A percentile compares a stretch with the other conserved stretches of the same genome.
Evolutionary conservation across 768 basidiomycete species (phyloP).

Genomic region (Phylloporus arenicola): DNA sequence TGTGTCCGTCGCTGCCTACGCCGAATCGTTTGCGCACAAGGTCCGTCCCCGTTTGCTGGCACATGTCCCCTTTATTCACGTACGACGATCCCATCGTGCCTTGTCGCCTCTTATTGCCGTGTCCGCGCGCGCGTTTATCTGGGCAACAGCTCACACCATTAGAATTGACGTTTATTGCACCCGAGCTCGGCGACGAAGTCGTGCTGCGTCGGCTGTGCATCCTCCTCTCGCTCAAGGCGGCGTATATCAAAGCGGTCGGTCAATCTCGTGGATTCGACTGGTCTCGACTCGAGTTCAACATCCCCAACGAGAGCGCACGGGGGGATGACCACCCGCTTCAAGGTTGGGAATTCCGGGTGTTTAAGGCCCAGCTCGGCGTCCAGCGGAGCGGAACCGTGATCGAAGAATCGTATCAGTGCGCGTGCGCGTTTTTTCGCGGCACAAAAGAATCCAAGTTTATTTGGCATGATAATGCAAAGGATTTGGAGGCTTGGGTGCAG

Average conservation of each 20-base stretch:
- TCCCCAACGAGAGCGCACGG: slow-evolving; percentile 53
- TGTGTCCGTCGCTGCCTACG: slow-evolving; percentile 54
- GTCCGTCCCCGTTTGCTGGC: slow-evolving; percentile 33
- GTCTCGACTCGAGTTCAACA: slow-evolving; percentile 76
- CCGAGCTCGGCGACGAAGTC: slow-evolving; percentile 53
- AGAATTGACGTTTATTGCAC: slow-evolving; percentile 50
- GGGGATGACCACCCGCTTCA: slow-evolving; percentile 65
- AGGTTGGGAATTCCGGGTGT: slow-evolving; percentile 87
- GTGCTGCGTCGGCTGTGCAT: slow-evolving; percentile 72
- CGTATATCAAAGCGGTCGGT: slow-evolving; percentile 81
- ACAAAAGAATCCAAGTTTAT: slow-evolving; percentile 61
- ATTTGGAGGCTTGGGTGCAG: slow-evolving; percentile 76
- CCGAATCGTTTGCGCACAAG: slow-evolving; percentile 72
- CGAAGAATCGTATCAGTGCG: slow-evolving; percentile 71
- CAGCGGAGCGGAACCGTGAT: slow-evolving; percentile 47
- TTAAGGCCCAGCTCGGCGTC: slow-evolving; percentile 67
- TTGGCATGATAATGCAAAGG: slow-evolving; percentile 62
- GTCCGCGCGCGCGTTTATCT: background rate
- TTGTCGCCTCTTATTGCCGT: too few relatives aligned
- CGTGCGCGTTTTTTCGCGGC: slow-evolving; percentile 71
- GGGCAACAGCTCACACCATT: slow-evolving; percentile 37
- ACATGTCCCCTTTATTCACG: background rate
- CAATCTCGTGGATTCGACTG: slow-evolving; percentile 78
- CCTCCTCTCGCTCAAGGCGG: slow-evolving; percentile 71
- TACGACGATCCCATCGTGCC: background rate